Conservation (phyloP, 73 alveolate species). For the Tetrahymena thermophila region DNA sequence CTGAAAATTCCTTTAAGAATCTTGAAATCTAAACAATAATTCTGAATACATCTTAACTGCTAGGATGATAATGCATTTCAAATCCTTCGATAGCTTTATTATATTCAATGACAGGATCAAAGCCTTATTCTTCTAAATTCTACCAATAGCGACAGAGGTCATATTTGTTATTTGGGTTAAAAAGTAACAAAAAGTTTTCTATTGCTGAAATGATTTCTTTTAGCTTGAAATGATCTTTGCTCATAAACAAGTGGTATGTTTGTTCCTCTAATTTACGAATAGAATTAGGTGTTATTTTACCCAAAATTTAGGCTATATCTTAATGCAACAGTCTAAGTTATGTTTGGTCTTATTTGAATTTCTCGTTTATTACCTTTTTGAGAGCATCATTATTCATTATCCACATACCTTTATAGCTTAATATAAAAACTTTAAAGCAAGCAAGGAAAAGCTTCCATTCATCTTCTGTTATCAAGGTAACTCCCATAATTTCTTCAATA, state of each 20-base stretch:
- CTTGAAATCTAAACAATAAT: conserved; percentile 56
- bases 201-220: conserved; percentile 41
- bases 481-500: conserved; percentile 1
- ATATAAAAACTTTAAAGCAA: conserved; percentile 25
- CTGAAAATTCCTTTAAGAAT: conserved; percentile 64
- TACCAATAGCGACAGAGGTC: conserved; percentile 65
- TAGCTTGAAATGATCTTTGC: conserved; percentile 29
- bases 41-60: conserved; percentile 55
- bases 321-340: background rate
- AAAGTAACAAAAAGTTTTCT: conserved; percentile 21
- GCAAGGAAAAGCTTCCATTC: conserved; percentile 37
- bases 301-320: conserved; percentile 25
- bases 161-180: conserved; percentile 55
- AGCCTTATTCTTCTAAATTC: conserved; percentile 49
- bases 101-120: conserved; percentile 68
- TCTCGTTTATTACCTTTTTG: conserved; percentile 4
- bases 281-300: conserved; percentile 28
- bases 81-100: conserved; percentile 69
- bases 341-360: conserved; percentile 2
- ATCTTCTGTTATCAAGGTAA: conserved; percentile 6
- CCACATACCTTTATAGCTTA: conserved; percentile 34
- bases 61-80: conserved; percentile 55
- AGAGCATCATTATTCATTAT: conserved; percentile 38
- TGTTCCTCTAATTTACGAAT: conserved; percentile 38
- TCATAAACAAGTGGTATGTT: conserved; percentile 38